Evolutionary conservation across 768 basidiomycete species (phyloP), one percentile per base, ranked within the genome.

Genomic region (Pleurotus salmoneostramineus): DNA sequence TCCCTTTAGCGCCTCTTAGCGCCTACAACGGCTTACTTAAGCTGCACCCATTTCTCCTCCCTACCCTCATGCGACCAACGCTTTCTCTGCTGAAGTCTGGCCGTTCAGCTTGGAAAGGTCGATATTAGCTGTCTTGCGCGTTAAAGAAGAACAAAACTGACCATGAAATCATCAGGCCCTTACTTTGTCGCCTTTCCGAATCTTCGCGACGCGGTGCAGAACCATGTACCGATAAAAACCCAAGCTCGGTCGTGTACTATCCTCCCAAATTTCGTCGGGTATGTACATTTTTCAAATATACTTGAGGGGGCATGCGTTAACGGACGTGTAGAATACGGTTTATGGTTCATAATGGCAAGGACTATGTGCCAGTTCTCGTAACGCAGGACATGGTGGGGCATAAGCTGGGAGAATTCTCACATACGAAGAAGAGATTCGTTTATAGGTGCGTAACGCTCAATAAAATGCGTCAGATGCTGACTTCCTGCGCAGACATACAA

Each of bases 311-410:
- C n/a, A n/a, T n/a, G n/a, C n/a, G n/a, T n/a, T n/a, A n/a, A n/a
- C n/a, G n/a, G n/a, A n/a, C n/a, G n/a, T n/a, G 3, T 67, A 95
- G 94, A 3, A 76, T 95, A 36, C 84, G 86, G 40, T 98, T 99
- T 70, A 74, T 91, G 71, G 93, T 99, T 2, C 95, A 99, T 73
- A 98, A 98, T 63, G 96, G 96, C 36, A 93, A 88, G 72, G 84
- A 92, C 65, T 96, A 93, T 70, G 58, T 88, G 4, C 95, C 95
- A 0, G 88, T 99, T 42, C 72, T 80, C 45, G 80, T 99, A 62
- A 94, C 91, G 3, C 93, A 95, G 69, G 96, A 98, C 71, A 98
- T 98, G 96, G 93, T 99, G 1, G 96, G 96, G 0, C 95, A 99
- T 71, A 99, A 99, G 71, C 73, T 98, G 54, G 96, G 96, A 55